These are phyloP conservation scores for Verticillium longisporum DNA, from an alignment of 2,329 filamentous ascomycete species.

Conservation along the genomic window DNA sequence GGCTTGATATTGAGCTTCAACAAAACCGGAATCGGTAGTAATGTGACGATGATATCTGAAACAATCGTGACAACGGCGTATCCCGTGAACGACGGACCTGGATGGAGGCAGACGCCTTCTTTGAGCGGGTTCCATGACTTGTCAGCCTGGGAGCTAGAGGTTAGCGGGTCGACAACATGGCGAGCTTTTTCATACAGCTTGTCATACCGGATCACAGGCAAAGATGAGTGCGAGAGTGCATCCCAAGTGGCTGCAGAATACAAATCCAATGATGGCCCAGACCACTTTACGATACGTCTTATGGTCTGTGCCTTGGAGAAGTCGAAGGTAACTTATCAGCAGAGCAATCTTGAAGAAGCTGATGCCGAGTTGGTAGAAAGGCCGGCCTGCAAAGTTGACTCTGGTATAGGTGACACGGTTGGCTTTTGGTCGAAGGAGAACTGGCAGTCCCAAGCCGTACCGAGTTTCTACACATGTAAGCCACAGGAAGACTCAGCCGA, in stretches of 20 bases:
- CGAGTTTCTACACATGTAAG: constrained; percentile 33
- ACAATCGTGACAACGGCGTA: constrained; percentile 45
- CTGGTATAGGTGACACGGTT: constrained; percentile 37
- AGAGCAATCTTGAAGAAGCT: constrained; percentile 50
- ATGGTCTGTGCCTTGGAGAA: constrained; percentile 41
- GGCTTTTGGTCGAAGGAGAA: constrained; percentile 32
- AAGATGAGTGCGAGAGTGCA: constrained; percentile 43
- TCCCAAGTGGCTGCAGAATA: constrained; percentile 39
- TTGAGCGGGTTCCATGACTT: constrained; percentile 37
- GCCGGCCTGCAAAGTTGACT: constrained; percentile 45
- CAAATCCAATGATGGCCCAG: constrained; percentile 32
- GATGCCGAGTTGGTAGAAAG: constrained; percentile 48
- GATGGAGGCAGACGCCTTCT: constrained; percentile 34
- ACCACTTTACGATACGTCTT: constrained; percentile 34
- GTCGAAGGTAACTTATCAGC: constrained; percentile 43
- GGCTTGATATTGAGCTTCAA: constrained; percentile 38
- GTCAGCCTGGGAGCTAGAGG: constrained; percentile 17
- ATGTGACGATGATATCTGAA: constrained; percentile 40
- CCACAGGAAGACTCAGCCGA: neutral
- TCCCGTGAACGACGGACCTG: constrained; percentile 41
- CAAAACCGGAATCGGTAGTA: constrained; percentile 43
- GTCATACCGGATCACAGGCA: constrained; percentile 38
- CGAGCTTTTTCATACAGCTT: neutral
- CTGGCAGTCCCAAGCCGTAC: constrained; percentile 43
- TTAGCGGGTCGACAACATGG: neutral